Conservation (phyloP, 1,139 yeast genomes). For the Scheffersomyces lignicola region DNA sequence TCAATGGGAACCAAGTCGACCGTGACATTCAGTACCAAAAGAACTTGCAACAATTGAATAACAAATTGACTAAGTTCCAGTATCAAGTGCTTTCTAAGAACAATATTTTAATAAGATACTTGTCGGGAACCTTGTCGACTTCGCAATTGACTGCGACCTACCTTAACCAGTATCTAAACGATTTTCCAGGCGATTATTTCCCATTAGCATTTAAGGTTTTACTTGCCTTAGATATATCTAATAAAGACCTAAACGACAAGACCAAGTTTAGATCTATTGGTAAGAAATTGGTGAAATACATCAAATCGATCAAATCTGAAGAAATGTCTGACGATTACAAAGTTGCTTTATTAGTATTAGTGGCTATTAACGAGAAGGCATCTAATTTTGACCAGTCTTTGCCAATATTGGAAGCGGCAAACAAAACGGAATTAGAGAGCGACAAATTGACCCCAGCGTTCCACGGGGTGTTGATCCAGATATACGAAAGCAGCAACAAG, state of each 20-base stretch:
- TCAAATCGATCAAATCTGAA: slow-evolving; percentile 11
- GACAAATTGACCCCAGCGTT: slow-evolving; percentile 38
- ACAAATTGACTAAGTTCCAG: slow-evolving; percentile 48
- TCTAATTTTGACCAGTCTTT: slow-evolving; percentile 48
- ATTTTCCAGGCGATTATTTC: slow-evolving; percentile 35
- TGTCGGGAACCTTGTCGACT: slow-evolving; percentile 35
- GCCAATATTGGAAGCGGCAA: slow-evolving; percentile 37
- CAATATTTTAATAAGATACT: slow-evolving; percentile 40
- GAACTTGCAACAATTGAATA: slow-evolving; percentile 31
- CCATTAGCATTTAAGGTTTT: slow-evolving; percentile 32
- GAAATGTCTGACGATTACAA: slow-evolving; percentile 8
- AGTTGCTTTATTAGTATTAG: slow-evolving; percentile 42
- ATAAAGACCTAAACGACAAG: slow-evolving; percentile 24
- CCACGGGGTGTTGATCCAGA: slow-evolving; percentile 44
- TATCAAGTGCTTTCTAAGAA: slow-evolving; percentile 42
- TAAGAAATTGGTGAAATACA: slow-evolving; percentile 29
- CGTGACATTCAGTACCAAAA: slow-evolving; percentile 47
- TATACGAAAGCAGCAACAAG: slow-evolving; percentile 43
- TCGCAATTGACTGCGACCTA: slow-evolving; percentile 22
- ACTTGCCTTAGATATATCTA: slow-evolving; percentile 26
- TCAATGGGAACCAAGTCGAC: slow-evolving; percentile 37
- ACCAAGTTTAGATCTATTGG: slow-evolving; percentile 15
- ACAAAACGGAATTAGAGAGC: slow-evolving; percentile 17
- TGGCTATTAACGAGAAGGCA: slow-evolving; percentile 41
- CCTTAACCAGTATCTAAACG: slow-evolving; percentile 18